phyloP scores from a whole-genome alignment of 345 rosid genomes.

The Bruguiera sexangula region DNA sequence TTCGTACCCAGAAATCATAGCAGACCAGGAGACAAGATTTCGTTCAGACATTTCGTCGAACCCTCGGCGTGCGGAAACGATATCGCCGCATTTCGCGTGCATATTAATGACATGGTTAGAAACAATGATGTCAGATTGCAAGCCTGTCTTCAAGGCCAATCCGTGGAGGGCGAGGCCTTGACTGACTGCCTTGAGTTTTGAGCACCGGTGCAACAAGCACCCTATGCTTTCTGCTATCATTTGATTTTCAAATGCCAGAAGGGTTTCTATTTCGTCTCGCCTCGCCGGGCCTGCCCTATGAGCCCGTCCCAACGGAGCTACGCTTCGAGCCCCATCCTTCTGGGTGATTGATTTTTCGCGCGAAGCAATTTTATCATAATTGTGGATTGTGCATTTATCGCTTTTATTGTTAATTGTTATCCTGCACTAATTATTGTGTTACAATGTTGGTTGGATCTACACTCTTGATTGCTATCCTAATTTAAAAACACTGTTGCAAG shows the following conservation, averaged over 20 bases:
- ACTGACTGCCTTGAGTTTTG: constrained; percentile 38
- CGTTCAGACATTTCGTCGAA: constrained; percentile 53
- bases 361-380: no score
- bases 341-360: no score
- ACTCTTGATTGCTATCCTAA: no score
- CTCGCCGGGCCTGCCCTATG: no score
- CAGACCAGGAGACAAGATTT: constrained; percentile 67
- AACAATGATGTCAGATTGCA: constrained; percentile 32
- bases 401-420: no score
- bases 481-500: no score
- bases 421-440: no score
- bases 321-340: no score
- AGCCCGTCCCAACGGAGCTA: no score
- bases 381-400: no score
- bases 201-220: constrained; percentile 41
- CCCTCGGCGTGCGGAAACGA: constrained; percentile 37
- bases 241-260: not conserved
- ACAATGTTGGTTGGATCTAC: no score
- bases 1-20: constrained; percentile 57
- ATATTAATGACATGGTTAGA: constrained; percentile 53
- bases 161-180: constrained; percentile 50
- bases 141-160: constrained; percentile 35
- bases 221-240: constrained; percentile 32
- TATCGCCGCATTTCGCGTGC: constrained; percentile 51
- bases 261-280: no score